Percentiles rank a stretch among this genome's conserved stretches.
phyloP scores from a whole-genome alignment of 345 rosid species.

The Euphorbia lathyris region DNA sequence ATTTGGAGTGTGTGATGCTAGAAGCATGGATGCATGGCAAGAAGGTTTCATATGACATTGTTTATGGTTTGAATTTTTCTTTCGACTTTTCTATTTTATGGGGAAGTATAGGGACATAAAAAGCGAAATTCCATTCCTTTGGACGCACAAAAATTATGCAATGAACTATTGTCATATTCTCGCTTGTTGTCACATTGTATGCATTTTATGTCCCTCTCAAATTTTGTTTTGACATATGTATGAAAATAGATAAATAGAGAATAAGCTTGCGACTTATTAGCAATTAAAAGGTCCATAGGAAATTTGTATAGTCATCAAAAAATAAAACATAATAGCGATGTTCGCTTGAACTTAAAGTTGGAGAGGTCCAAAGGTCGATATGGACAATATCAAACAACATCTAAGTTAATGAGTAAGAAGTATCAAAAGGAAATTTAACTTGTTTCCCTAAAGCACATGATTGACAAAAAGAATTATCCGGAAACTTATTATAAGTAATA shows the following conservation, averaged over 20 bases:
- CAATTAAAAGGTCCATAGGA: constrained; percentile 5
- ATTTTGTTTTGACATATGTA: background rate
- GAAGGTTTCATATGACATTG: background rate
- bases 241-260: background rate
- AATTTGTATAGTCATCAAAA: too few relatives aligned
- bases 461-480: background rate
- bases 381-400: too few relatives aligned
- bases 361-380: too few relatives aligned
- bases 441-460: background rate
- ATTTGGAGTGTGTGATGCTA: background rate
- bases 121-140: too few relatives aligned
- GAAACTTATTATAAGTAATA: too few relatives aligned
- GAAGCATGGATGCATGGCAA: background rate
- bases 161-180: constrained; percentile 1
- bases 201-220: constrained; percentile 2
- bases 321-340: too few relatives aligned
- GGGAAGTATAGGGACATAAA: background rate
- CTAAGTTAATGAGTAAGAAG: too few relatives aligned
- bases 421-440: too few relatives aligned
- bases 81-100: background rate
- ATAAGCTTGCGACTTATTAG: constrained; percentile 1
- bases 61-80: background rate
- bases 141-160: background rate
- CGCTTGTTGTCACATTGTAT: constrained; percentile 14
- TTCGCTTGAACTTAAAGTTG: too few relatives aligned